Evolutionary conservation across 768 basidiomycete species (phyloP), one percentile per base, ranked within the genome.

Genomic region (Auriculariales sp.): DNA sequence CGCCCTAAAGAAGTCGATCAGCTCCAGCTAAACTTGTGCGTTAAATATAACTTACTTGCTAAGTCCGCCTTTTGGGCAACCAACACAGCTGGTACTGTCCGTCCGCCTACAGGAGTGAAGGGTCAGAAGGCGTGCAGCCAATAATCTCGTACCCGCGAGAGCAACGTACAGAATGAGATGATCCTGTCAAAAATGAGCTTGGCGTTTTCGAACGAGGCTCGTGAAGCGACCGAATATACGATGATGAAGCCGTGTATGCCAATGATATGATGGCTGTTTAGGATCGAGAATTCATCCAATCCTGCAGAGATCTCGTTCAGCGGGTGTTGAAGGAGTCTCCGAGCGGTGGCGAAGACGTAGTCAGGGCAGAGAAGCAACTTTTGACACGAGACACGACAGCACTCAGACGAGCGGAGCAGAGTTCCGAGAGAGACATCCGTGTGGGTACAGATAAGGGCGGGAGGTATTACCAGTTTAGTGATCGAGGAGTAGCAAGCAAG

Each of bases 201-300:
- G 56, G 95, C 75, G 89, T 97, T 95, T 57, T 97, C 83, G 71
- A 95, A 97, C 7, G 89, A 91, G 58, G 81, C 79, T 52, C 82
- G 73, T n/a, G 85, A 88, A 3, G 88, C 76, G 65, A 98, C 90
- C 3, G 88, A 88, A 69, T 97, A 99, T 39, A 97, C 93, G 58
- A 99, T 79, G 59, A 99, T 78, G 64, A 87, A 99, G 61, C 94
- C 94, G 61, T 99, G 93, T 58, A 94, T 90, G 48, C 94, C 94
- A 58, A 97, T 89, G 33, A 91, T 92, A 61, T 97, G 88, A 62
- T 92, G 89, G 27, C 86, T 75, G 56, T 89, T 90, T 55, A 99
- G 78, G 51, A 93, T 87, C 17, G 90, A 86, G 68, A 87, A 97
- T 65, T 99, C 94, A 60, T 98, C 94, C 91, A n/a, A n/a, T n/a